Evolutionary conservation across 1,284 basidiomycete genomes (phyloP), one percentile per base, ranked within the genome.

Genomic region (Ceraceosorus guamensis): DNA sequence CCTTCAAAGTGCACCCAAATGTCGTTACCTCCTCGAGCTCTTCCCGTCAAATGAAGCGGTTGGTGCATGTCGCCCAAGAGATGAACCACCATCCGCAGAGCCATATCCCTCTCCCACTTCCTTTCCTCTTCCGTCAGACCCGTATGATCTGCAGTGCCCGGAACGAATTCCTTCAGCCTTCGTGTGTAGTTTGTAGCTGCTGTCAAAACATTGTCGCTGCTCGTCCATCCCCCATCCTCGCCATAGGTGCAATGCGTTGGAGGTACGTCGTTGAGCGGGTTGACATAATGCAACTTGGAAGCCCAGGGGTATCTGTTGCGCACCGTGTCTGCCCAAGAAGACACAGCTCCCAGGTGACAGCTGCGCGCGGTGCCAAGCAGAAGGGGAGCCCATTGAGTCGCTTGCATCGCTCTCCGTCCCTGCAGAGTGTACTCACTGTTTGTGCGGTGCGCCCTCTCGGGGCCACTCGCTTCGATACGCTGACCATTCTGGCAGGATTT

Each of bases 11-110:
- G 58, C 33, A 78, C 70, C 46, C 58, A 64, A 50, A 77, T 76
- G 24, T 82, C 82, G 70, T 95, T 95, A 1, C 91, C 91, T 2
- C 91, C 91, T 34, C 86, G 81, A 62, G 88, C 85, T 14, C 89
- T 80, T 2, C 89, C 89, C 0, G 87, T 87, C 45, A 95, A 81
- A 76, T 96, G 91, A 50, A 95, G 79, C 7, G 91, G 91, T 82
- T 87, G 86, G 71, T 93, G 91, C 80, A 92, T 80, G 72, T 95
- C 91, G 0, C 91, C 91, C 7, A 92, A 60, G 62, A 90, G 91
- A 74, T 96, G 91, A 39, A 91, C 83, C 50, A 96, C 79, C 79
- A 93, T 95, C 73, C 89, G 87, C 70, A 93, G 80, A 1, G 89
- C 87, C 70, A 80, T 78, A 65, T 81, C 80, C 11, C 77, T 75